Evolutionary conservation across 495 filamentous ascomycete species (phyloP).

Genomic region (Trichoderma orchidacearum): DNA sequence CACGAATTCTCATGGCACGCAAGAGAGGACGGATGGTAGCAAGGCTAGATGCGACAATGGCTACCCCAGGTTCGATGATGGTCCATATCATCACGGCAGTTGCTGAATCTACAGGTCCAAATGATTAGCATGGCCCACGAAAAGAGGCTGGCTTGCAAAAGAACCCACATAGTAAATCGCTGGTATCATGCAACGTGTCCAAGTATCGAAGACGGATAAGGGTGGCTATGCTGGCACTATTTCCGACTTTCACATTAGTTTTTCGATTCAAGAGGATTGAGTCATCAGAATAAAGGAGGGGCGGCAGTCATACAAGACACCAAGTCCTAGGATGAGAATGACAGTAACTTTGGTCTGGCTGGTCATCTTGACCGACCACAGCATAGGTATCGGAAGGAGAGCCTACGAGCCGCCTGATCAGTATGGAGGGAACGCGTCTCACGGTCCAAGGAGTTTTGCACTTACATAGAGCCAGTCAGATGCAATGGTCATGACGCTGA

Average conservation of each 20-base stretch:
- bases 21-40: slow-evolving; percentile 27
- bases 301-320: slow-evolving; percentile 16
- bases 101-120: slow-evolving; percentile 17
- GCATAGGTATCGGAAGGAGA: slow-evolving; percentile 25
- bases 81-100: slow-evolving; percentile 30
- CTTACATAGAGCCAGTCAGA: slow-evolving; percentile 24
- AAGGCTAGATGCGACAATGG: slow-evolving; percentile 24
- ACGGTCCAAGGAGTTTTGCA: not conserved
- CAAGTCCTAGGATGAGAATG: slow-evolving; percentile 20
- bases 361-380: slow-evolving; percentile 28
- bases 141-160: too few relatives aligned
- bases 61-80: slow-evolving; percentile 27
- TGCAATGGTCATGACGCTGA: slow-evolving; percentile 24
- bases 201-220: slow-evolving; percentile 24
- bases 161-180: slow-evolving; percentile 21
- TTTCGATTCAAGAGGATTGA: not conserved
- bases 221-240: slow-evolving; percentile 23
- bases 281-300: not conserved
- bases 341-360: slow-evolving; percentile 22
- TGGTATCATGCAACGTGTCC: slow-evolving; percentile 16
- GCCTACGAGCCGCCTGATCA: slow-evolving; percentile 10
- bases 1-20: slow-evolving; percentile 16
- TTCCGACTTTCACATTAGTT: not conserved
- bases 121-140: too few relatives aligned
- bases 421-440: not conserved